Base-by-base conservation (phyloP, 345 rosid species). In the Limnanthes douglasii region DNA sequence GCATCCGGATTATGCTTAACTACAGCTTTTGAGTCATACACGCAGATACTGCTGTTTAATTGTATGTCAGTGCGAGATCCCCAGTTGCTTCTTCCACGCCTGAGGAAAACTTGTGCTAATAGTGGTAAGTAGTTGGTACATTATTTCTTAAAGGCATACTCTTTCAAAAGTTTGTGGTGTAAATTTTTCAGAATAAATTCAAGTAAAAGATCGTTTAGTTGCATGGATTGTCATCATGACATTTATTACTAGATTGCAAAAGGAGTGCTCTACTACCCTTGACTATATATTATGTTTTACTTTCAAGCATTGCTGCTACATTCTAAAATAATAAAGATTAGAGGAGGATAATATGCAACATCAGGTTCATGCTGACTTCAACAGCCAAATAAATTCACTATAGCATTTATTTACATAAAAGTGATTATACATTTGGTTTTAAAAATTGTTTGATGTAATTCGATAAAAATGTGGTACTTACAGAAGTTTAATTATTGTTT, bases 11-110 rank as follows among this genome's bases (percentile, higher is more conserved):
- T 15, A 33, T 19, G 23, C 18, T 51, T 42, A 53, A 25, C 31
- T 46, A 15, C 53, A 26, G 23, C n/a, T 41, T 15, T 33, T 42
- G 43, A 46, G 17, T 33, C 34, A 18, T 17, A 6, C 17, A 1
- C 12, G 57, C 48, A 57, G 63, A 57, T 57, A 40, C 45, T 58
- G 16, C 46, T 58, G 45, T 58, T 51, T 24, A 84, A 80, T 46
- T 90, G 98, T 60, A 84, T 90, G 94, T 44, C 78, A 1, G 88
- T 84, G 43, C 81, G 95, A 51, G 95, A 84, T 34, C 95, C 95
- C 34, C 64, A 66, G 59, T 59, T 75, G 54, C 93, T 79, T 39
- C 72, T 84, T 40, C 88, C 95, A 4, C 48, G 40, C 37, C 51
- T 84, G 61, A 70, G 57, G 53, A 62, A 40, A 14, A 62, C 60